Percentiles rank a stretch among this genome's conserved stretches.
phyloP scores from a whole-genome alignment of 108 stramenopile species.

The Skeletonema grethae region DNA sequence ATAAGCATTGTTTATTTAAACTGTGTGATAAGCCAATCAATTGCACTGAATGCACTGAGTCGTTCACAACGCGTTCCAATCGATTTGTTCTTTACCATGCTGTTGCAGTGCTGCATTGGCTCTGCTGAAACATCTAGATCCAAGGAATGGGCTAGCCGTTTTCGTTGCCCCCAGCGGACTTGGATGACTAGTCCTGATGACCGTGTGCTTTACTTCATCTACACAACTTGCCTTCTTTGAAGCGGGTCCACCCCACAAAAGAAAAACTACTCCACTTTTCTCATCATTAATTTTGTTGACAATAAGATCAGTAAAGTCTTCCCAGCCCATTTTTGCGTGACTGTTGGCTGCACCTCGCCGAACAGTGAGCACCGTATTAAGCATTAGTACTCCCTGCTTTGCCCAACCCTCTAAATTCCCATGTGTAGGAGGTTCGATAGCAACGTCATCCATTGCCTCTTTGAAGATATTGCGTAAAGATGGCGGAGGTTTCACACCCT shows the following conservation, averaged over 20 bases:
- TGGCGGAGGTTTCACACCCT: constrained; percentile 84
- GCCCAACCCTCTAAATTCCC: constrained; percentile 88
- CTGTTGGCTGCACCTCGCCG: constrained; percentile 88
- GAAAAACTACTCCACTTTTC: constrained; percentile 79
- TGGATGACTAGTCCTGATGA: constrained; percentile 65
- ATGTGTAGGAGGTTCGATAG: constrained; percentile 57
- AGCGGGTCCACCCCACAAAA: constrained; percentile 98
- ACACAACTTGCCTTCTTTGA: constrained; percentile 63
- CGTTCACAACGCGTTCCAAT: constrained; percentile 61
- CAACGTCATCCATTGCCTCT: constrained; percentile 69
- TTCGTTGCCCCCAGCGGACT: constrained; percentile 82
- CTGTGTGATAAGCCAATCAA: neutral
- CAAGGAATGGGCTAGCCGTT: constrained; percentile 79
- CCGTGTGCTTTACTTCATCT: constrained; percentile 52
- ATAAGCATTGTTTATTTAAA: neutral
- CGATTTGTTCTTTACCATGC: constrained; percentile 65
- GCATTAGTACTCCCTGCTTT: constrained; percentile 95
- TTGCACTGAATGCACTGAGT: neutral
- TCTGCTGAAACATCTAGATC: constrained; percentile 61
- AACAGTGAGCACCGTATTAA: constrained; percentile 97
- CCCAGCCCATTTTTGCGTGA: constrained; percentile 94
- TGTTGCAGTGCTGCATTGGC: constrained; percentile 63
- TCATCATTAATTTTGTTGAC: constrained; percentile 57
- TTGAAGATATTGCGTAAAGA: constrained; percentile 94
- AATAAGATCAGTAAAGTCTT: constrained; percentile 91